These are phyloP conservation scores for Trichoderma gamsii DNA, from an alignment of 495 filamentous ascomycete species.

Conservation along the genomic window DNA sequence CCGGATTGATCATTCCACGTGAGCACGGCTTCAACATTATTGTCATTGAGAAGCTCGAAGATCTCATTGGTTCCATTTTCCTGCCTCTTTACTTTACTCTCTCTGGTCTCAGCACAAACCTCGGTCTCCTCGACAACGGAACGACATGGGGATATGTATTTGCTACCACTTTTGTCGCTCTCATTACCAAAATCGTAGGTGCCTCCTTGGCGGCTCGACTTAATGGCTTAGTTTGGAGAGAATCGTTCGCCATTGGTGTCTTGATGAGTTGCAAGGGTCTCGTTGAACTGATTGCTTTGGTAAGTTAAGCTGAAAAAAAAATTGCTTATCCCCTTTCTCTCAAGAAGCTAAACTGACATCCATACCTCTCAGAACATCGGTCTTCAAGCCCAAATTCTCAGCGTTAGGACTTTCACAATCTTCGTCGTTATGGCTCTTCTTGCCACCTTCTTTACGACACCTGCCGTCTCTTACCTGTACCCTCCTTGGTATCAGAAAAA, in stretches of 20 bases:
- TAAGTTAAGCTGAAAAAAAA: constrained; percentile 38
- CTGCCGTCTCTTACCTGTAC: constrained; percentile 70
- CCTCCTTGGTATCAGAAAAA: constrained; percentile 89
- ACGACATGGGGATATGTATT: constrained; percentile 91
- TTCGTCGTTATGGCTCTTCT: constrained; percentile 97
- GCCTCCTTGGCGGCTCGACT: constrained; percentile 73
- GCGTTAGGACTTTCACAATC: constrained; percentile 84
- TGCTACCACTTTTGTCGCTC: constrained; percentile 76
- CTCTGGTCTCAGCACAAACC: constrained; percentile 82
- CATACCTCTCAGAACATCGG: constrained; percentile 74
- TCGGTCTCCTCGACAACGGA: constrained; percentile 77
- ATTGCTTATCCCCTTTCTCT: background rate
- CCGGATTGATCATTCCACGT: constrained; percentile 89
- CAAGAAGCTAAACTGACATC: background rate
- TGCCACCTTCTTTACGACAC: constrained; percentile 88
- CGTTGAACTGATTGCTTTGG: constrained; percentile 90
- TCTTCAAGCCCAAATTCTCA: constrained; percentile 83
- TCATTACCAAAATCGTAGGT: constrained; percentile 78
- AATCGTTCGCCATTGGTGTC: constrained; percentile 84
- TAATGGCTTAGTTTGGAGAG: constrained; percentile 83
- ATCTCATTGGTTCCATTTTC: constrained; percentile 82
- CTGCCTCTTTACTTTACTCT: constrained; percentile 93
- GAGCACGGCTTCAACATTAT: constrained; percentile 93
- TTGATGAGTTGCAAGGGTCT: constrained; percentile 98
- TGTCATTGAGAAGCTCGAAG: constrained; percentile 92